A percentile compares a stretch with the other conserved stretches of the same genome.
These are phyloP conservation scores for Backusella australiensis DNA, from an alignment of 192 early-diverging fungal genomes.

Conservation along the genomic window DNA sequence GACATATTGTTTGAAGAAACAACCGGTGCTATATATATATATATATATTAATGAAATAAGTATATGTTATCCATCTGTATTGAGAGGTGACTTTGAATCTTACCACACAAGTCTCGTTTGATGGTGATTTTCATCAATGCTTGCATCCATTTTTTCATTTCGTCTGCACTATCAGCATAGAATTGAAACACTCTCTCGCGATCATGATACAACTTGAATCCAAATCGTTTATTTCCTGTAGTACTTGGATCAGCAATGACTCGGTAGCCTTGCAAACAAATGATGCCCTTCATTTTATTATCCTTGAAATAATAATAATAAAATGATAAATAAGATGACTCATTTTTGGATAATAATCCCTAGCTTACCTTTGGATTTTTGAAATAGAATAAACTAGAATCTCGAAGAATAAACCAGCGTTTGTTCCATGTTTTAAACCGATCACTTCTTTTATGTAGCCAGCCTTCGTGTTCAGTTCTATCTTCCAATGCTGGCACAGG, in stretches of 20 bases:
- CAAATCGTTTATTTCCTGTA: conserved; percentile 48
- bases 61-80: no score
- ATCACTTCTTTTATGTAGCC: conserved; percentile 54
- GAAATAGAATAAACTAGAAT: conserved; percentile 50
- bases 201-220: conserved; percentile 56
- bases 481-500: neutral
- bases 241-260: conserved; percentile 53
- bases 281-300: conserved; percentile 47
- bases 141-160: conserved; percentile 54
- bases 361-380: conserved; percentile 36
- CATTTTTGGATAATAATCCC: neutral
- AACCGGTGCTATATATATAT: conserved; percentile 43
- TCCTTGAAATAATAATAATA: conserved; percentile 4
- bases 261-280: conserved; percentile 54
- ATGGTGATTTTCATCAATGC: conserved; percentile 62
- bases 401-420: conserved; percentile 58
- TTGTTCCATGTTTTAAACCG: conserved; percentile 56
- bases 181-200: conserved; percentile 51
- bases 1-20: conserved; percentile 56
- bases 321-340: neutral
- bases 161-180: conserved; percentile 46
- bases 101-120: conserved; percentile 41
- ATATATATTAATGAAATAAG: neutral
- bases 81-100: neutral
- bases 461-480: conserved; percentile 48